Evolutionary conservation across 805 yeast species (phyloP).

Genomic region (Myxozyma mucilagina): DNA sequence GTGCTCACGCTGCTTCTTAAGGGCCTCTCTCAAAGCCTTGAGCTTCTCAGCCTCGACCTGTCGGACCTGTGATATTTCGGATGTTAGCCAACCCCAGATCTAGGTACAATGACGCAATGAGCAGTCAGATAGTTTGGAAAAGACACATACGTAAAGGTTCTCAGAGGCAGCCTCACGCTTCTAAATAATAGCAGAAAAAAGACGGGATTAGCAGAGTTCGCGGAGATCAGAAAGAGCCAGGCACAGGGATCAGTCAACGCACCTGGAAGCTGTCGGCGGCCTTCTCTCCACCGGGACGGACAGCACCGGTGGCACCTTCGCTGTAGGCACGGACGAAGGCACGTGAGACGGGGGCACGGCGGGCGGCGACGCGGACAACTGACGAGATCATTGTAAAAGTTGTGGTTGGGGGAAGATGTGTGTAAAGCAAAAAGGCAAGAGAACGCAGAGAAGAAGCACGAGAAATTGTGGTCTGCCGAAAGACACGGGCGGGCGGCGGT

Average conservation of each 20-base stretch:
- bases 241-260: background rate
- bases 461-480: conserved; percentile 1
- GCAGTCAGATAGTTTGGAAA: background rate
- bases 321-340: conserved; percentile 44
- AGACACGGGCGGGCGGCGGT: conserved; percentile 12
- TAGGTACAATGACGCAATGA: background rate
- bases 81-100: background rate
- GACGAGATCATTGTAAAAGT: conserved; percentile 20
- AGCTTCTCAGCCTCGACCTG: conserved; percentile 90
- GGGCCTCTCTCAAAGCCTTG: conserved; percentile 69
- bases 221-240: background rate
- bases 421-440: background rate
- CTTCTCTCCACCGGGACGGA: conserved; percentile 53
- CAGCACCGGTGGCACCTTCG: conserved; percentile 64
- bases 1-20: conserved; percentile 58
- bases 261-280: conserved; percentile 57
- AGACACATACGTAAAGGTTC: conserved; percentile 47
- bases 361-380: conserved; percentile 24
- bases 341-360: conserved; percentile 28
- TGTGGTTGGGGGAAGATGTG: background rate
- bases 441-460: background rate
- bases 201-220: background rate
- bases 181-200: conserved; percentile 37
- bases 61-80: conserved; percentile 46
- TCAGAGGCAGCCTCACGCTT: conserved; percentile 94